These are phyloP conservation scores for Crotalaria pallida DNA, from an alignment of 306 rosid genomes.

Conservation along the genomic window DNA sequence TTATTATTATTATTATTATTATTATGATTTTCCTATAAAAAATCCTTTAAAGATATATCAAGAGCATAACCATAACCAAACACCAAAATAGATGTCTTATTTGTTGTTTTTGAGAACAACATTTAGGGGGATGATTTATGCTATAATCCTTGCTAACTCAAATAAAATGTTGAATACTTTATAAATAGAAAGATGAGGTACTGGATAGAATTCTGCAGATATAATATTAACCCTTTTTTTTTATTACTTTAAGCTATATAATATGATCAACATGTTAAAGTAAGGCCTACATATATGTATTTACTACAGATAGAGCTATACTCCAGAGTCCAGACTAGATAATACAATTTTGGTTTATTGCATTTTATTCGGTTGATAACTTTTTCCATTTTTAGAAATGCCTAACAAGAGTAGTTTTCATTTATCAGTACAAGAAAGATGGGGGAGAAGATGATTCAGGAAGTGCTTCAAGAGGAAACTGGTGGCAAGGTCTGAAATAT, in stretches of 20 bases:
- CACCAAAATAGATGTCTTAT: background rate
- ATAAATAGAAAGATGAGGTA: background rate
- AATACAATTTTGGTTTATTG: background rate
- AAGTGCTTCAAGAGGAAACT: constrained; percentile 80
- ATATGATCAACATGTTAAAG: background rate
- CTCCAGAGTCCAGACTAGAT: background rate
- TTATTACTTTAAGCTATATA: background rate
- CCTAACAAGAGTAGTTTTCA: background rate
- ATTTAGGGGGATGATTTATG: background rate
- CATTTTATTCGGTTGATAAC: background rate
- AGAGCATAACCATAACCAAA: background rate
- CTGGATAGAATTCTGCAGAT: background rate
- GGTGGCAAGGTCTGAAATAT: constrained; percentile 82
- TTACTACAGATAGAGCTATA: background rate
- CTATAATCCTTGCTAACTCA: background rate
- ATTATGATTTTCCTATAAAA: too few relatives aligned
- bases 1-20: background rate
- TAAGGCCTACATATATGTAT: background rate
- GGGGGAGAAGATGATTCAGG: constrained; percentile 70
- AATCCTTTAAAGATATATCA: background rate
- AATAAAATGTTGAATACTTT: background rate
- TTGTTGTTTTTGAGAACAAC: constrained; percentile 1
- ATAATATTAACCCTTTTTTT: background rate
- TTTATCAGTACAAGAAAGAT: constrained; percentile 55
- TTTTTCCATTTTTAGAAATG: too few relatives aligned